Conservation (phyloP, 1,139 yeast genomes). For the Debaryomyces psychrophilus region DNA sequence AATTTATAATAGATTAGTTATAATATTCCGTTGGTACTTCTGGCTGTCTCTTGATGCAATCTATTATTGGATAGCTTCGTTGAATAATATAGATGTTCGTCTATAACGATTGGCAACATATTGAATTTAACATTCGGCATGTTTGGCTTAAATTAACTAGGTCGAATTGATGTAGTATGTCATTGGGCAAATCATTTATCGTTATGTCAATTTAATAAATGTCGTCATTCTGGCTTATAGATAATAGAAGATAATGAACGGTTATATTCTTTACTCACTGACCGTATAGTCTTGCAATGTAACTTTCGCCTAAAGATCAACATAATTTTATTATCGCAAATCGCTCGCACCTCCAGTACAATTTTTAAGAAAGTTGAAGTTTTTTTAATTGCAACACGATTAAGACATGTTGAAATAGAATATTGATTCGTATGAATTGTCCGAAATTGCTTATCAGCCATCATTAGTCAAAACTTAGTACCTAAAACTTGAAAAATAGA, state of each 20-base stretch:
- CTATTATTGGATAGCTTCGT: not conserved
- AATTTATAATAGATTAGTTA: constrained; percentile 14
- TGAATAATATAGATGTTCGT: constrained; percentile 15
- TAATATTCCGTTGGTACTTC: not conserved
- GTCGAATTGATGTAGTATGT: constrained; percentile 14
- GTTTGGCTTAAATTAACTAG: constrained; percentile 8
- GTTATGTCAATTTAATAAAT: not conserved
- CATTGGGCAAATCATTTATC: constrained; percentile 11
- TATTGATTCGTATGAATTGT: no score
- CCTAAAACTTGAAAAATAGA: no score
- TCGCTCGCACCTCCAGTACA: no score
- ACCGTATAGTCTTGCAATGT: no score
- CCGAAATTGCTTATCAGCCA: no score
- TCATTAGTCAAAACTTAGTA: no score
- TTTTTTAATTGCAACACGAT: no score
- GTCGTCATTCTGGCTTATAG: not conserved
- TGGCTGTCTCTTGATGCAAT: not conserved
- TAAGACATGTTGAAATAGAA: no score
- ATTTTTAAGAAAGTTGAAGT: no score
- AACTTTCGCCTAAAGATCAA: no score
- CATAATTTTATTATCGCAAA: no score
- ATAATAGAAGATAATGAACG: not conserved
- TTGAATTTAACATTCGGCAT: constrained; percentile 8
- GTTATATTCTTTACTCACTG: not conserved
- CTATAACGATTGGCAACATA: constrained; percentile 12